Evolutionary conservation across 495 filamentous ascomycete species (phyloP), one percentile per base, ranked within the genome.

Genomic region (Aspergillus taichungensis): DNA sequence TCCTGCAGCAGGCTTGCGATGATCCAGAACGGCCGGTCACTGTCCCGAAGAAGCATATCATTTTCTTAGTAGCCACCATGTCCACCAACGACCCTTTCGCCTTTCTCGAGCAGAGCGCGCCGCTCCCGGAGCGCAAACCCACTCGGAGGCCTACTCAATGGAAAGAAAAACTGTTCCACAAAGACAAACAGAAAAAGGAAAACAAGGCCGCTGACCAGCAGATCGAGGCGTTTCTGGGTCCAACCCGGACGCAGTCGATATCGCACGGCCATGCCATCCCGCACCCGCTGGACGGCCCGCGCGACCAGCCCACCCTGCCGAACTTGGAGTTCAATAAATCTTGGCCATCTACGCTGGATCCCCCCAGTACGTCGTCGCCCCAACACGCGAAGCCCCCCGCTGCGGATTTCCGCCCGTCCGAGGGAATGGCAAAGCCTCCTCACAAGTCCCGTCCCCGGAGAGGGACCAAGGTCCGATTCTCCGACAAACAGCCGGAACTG

Each of bases 401-500:
- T 45, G 40, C 51, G 37, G 51, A 50, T 29, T 11, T 37, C 13
- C 42, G 45, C 30, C 47, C 52, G 5, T 30, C 49, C 9, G 14
- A 42, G 45, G 41, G 18, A 40, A 18, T 49, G 5, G 31, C 55
- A 14, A 54, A 43, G 33, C 45, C 53, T 34, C 56, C 50, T 13
- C 52, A 38, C 13, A 68, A 68, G 42, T 54, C 57, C 11, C 57
- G 65, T 40, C 67, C 69, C 35, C 71, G 69, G 47, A 85, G 85
- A 56, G 79, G 79, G 3, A 64, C 91, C 47, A 62, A 61, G 12
- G 88, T 94, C n/a, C 75, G 71, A 35, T 95, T 94, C 55, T 75
- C 66, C 6, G 71, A 82, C 40, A 71, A 63, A 13, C 66, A 67
- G 46, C 86, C 87, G 11, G 84, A 86, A 31, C 56, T 94, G 40